phyloP scores from a whole-genome alignment of 257 asterid genomes.

The Solanum medicagineum region DNA sequence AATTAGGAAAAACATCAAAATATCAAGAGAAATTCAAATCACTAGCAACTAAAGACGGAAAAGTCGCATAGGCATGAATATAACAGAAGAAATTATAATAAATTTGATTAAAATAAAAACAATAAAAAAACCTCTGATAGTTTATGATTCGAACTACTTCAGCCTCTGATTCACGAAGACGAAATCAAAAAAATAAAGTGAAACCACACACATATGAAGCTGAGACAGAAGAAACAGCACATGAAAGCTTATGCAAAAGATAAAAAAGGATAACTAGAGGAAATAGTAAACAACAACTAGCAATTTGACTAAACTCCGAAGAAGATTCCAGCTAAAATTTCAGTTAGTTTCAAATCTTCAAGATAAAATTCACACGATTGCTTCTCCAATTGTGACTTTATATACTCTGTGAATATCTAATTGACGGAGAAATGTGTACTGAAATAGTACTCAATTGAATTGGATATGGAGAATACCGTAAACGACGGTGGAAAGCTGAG shows the following conservation, averaged over 20 bases:
- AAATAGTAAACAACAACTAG: background rate
- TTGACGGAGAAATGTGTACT: no score
- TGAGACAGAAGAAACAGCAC: background rate
- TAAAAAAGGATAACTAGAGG: background rate
- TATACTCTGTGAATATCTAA: no score
- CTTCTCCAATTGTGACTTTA: background rate
- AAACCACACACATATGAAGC: background rate
- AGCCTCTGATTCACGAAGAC: background rate
- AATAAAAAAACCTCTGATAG: background rate
- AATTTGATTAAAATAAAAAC: background rate
- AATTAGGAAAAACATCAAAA: background rate
- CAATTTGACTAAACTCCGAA: background rate
- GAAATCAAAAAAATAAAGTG: background rate
- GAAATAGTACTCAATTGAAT: background rate
- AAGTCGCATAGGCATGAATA: background rate
- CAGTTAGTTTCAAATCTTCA: background rate
- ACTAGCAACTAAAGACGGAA: background rate
- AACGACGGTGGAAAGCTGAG: slow-evolving; percentile 62
- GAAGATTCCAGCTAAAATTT: background rate
- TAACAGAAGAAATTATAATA: background rate
- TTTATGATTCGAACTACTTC: background rate
- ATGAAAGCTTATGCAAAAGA: background rate
- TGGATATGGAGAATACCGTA: slow-evolving; percentile 25
- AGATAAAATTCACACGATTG: background rate
- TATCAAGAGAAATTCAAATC: background rate